Conservation (phyloP, 2,329 filamentous ascomycete genomes). For the Arthroderma uncinatum region DNA sequence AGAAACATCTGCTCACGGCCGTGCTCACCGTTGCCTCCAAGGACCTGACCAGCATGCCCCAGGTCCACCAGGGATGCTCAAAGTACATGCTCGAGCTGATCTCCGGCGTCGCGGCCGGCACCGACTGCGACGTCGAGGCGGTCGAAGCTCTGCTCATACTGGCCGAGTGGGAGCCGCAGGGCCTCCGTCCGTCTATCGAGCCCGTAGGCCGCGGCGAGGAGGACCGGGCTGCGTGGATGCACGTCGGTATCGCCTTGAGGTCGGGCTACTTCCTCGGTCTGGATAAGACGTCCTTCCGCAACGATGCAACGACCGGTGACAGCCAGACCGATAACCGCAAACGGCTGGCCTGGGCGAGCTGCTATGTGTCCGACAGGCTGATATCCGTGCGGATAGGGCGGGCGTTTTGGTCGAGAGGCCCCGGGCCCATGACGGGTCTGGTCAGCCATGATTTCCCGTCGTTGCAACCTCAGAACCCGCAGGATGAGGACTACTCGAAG, state of each 20-base stretch:
- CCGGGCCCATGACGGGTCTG: conserved; percentile 54
- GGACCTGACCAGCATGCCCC: conserved; percentile 53
- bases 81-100: conserved; percentile 60
- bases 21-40: conserved; percentile 61
- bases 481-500: conserved; percentile 55
- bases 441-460: conserved; percentile 58
- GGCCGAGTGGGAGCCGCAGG: conserved; percentile 62
- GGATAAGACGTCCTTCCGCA: conserved; percentile 56
- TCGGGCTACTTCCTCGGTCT: conserved; percentile 60
- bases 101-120: conserved; percentile 54
- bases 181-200: conserved; percentile 48
- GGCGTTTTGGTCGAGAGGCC: conserved; percentile 63
- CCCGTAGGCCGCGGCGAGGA: conserved; percentile 61
- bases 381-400: conserved; percentile 61
- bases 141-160: conserved; percentile 59
- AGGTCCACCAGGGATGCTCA: conserved; percentile 55
- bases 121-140: conserved; percentile 56
- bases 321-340: conserved; percentile 51
- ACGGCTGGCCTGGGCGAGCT: conserved; percentile 57
- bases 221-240: conserved; percentile 66
- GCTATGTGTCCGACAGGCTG: conserved; percentile 55
- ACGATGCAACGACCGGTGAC: conserved; percentile 45
- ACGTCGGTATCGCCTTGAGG: conserved; percentile 58
- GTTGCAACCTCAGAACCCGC: conserved; percentile 46
- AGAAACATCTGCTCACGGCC: conserved; percentile 58